Percentiles rank a stretch among this genome's conserved stretches.
Evolutionary conservation across 2,329 filamentous ascomycete genomes (phyloP).

Genomic region (Sclerotinia borealis): DNA sequence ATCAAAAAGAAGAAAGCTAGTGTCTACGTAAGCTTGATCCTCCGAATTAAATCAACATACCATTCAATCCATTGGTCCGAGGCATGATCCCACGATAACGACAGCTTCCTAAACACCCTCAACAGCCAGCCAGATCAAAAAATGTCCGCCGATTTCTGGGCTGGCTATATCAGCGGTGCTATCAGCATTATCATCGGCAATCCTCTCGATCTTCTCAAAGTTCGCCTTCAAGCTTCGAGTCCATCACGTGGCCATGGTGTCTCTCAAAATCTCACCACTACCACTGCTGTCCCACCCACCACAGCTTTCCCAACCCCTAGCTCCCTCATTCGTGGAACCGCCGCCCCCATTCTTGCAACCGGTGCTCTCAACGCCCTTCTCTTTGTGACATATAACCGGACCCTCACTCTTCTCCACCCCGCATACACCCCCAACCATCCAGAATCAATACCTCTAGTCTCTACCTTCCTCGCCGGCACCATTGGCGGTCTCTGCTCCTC

Average conservation of each 20-base stretch:
- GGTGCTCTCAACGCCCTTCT: slow-evolving; percentile 86
- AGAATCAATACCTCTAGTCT: slow-evolving; percentile 43
- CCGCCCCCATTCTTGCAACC: slow-evolving; percentile 82
- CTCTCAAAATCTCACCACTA: slow-evolving; percentile 9
- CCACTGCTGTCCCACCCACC: slow-evolving; percentile 18
- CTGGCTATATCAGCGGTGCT: slow-evolving; percentile 82
- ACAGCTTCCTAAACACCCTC: neutral
- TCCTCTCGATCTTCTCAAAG: slow-evolving; percentile 74
- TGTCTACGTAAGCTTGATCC: too few relatives aligned
- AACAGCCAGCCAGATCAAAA: neutral
- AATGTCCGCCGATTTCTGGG: slow-evolving; percentile 74
- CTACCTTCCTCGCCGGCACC: slow-evolving; percentile 74
- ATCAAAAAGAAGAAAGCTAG: too few relatives aligned
- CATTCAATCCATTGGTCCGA: neutral
- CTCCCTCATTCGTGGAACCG: slow-evolving; percentile 56
- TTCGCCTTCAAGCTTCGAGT: slow-evolving; percentile 65
- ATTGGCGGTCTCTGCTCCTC: slow-evolving; percentile 79
- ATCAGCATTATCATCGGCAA: slow-evolving; percentile 85
- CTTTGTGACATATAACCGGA: slow-evolving; percentile 85
- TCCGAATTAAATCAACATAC: neutral
- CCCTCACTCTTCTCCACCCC: slow-evolving; percentile 55
- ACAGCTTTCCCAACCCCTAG: slow-evolving; percentile 35
- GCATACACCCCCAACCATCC: slow-evolving; percentile 28
- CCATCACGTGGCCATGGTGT: slow-evolving; percentile 8
- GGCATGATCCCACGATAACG: neutral